Percentiles rank a stretch among this genome's conserved stretches.
Conservation (phyloP, 495 filamentous ascomycete genomes). For the Thermochaetoides thermophila region DNA sequence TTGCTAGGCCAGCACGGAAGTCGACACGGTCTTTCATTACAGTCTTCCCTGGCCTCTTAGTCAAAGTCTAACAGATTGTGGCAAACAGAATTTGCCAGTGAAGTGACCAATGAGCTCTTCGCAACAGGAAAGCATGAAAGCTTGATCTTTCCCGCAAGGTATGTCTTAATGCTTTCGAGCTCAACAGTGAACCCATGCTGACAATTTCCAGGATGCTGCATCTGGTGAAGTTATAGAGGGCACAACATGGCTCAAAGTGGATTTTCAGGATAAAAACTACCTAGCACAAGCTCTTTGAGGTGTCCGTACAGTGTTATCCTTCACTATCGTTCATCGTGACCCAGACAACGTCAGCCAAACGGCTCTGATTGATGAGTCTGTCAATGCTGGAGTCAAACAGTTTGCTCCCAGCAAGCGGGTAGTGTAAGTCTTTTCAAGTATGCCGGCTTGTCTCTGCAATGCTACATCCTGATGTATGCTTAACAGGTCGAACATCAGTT, state of each 20-base stretch:
- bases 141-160: slow-evolving; percentile 32
- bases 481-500: no score
- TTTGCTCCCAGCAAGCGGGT: slow-evolving; percentile 34
- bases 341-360: slow-evolving; percentile 22
- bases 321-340: slow-evolving; percentile 25
- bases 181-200: not conserved
- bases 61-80: not conserved
- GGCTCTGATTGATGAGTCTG: slow-evolving; percentile 34
- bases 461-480: no score
- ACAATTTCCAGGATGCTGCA: slow-evolving; percentile 3
- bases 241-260: slow-evolving; percentile 22
- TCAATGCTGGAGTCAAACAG: slow-evolving; percentile 36
- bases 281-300: slow-evolving; percentile 28
- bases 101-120: slow-evolving; percentile 39
- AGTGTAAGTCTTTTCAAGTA: slow-evolving; percentile 14
- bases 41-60: not conserved
- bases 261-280: slow-evolving; percentile 27
- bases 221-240: slow-evolving; percentile 7
- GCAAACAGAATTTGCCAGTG: slow-evolving; percentile 33
- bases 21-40: slow-evolving; percentile 1
- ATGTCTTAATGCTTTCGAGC: not conserved
- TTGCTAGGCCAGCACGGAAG: slow-evolving; percentile 39
- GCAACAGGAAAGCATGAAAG: slow-evolving; percentile 38
- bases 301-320: slow-evolving; percentile 39
- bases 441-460: no score